Evolutionary conservation across 164 flowering plant genomes (phyloP), one percentile per base, ranked within the genome.

Genomic region (Piper betle): DNA sequence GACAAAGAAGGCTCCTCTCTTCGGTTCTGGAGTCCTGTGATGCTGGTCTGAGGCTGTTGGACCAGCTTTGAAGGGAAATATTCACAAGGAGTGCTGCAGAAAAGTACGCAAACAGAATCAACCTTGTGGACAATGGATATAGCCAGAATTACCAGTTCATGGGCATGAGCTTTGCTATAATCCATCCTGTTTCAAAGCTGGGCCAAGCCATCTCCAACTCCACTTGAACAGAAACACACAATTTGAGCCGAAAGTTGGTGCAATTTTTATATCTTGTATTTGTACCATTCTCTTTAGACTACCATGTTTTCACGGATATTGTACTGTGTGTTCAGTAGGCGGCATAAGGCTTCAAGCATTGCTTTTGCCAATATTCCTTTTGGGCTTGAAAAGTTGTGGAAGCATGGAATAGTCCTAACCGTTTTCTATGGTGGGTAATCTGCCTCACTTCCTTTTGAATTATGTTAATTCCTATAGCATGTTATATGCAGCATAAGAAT

Each of bases 1-100:
- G 73, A 13, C 87, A 84, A 43, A 78, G 82, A 66, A 75, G 71
- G 62, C 86, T 91, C 13, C 18, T 86, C 50, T 79, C 84, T 42
- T 91, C 91, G 4, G 69, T 88, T 54, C 5, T 82, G 59, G 66
- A 73, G 5, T 81, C 96, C 19, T 88, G 97, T 71, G 53, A 61
- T 15, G 17, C 74, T 33, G 90, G 93, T 43, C 72, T 73, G 17
- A 60, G 77, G 66, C 52, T 76, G 75, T 66, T 86, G 69, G 69
- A 66, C n/a, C n/a, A 33, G 37, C 60, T 57, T 3, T 64, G 58
- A 55, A 1, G n/a, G 65, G 37, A 25, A 52, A 55, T 7, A 8
- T 43, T 43, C 50, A 43, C 50, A 3, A 43, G 8, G 50, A 43
- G 5, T n/a, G n/a, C 50, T 43, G 12, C 8, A 43, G 50, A 43